Evolutionary conservation across 345 rosid species (phyloP), one percentile per base, ranked within the genome.

Genomic region (Eucalyptus pauciflora): DNA sequence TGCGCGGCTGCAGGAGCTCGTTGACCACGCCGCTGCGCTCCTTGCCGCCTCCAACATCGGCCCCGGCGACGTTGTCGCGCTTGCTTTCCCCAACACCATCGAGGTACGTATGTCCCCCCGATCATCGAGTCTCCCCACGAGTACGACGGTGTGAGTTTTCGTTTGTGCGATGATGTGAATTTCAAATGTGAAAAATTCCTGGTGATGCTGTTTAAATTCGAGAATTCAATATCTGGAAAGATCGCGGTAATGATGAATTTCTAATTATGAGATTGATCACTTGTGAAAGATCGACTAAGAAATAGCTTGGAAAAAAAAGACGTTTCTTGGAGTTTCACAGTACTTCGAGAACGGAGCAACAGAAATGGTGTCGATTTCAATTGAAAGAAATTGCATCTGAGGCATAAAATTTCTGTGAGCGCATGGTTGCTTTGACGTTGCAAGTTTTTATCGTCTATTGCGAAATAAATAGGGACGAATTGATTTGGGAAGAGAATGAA

Each of bases 1-100:
- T 67, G 71, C 91, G 13, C 91, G 89, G 80, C 90, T 95, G 83
- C 91, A 93, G 27, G 88, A 88, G 6, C 90, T 92, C 51, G 87
- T 95, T 52, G 97, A 94, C 25, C 91, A 90, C 16, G 94, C 95
- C 50, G 95, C 97, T 87, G 86, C 93, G 46, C 93, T 90, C 48
- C 96, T 95, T 17, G 41, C 91, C 80, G 91, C 95, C 69, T 37
- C 90, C 86, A 96, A 95, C 10, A 89, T 94, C 87, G 16, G 46
- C 10, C 92, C 94, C 20, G 95, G 95, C 10, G 94, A 94, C 69
- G 94, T 92, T 58, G 94, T 94, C 67, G 96, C 95, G 31, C 95
- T 95, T 89, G 90, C 95, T 50, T 94, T 95, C 87, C 94, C 95
- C 41, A 95, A 95, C 89, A 90, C 94, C 43, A 94, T 94, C 27